A percentile compares a stretch with the other conserved stretches of the same genome.
phyloP scores from a whole-genome alignment of 163 green algal species.

The Chlamydomonas reinhardtii region DNA sequence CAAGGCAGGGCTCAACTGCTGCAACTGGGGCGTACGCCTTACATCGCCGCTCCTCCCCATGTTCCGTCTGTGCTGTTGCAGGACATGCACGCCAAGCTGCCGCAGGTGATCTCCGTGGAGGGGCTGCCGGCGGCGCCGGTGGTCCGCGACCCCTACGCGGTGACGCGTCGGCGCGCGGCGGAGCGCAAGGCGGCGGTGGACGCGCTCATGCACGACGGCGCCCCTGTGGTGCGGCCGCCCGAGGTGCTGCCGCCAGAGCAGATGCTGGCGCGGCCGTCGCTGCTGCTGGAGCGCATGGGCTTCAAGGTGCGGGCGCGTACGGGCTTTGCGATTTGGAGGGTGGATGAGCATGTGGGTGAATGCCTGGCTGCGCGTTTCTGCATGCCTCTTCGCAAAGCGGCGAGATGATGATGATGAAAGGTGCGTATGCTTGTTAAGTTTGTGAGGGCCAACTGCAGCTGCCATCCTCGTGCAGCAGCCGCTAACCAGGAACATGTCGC shows the following conservation, averaged over 20 bases:
- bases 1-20: too few species aligned
- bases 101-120: background rate
- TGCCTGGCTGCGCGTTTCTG: too few species aligned
- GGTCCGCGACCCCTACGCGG: background rate
- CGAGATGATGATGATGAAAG: too few species aligned
- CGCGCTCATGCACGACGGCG: background rate
- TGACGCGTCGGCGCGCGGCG: background rate
- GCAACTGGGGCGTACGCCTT: too few species aligned
- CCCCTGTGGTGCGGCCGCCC: background rate
- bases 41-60: too few species aligned
- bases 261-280: conserved; percentile 3
- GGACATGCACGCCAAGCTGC: conserved; percentile 16
- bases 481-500: too few species aligned
- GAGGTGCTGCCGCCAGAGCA: conserved; percentile 17
- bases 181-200: conserved; percentile 21
- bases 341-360: too few species aligned
- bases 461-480: too few species aligned
- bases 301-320: conserved; percentile 22
- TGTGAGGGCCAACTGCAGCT: too few species aligned
- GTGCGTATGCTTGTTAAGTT: too few species aligned
- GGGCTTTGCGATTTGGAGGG: too few species aligned
- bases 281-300: conserved; percentile 20
- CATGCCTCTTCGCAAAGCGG: too few species aligned
- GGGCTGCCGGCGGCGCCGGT: background rate
- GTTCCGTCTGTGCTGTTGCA: background rate